Evolutionary conservation across 208 protist genomes (phyloP).

Genomic region (Phytomonas francai): DNA sequence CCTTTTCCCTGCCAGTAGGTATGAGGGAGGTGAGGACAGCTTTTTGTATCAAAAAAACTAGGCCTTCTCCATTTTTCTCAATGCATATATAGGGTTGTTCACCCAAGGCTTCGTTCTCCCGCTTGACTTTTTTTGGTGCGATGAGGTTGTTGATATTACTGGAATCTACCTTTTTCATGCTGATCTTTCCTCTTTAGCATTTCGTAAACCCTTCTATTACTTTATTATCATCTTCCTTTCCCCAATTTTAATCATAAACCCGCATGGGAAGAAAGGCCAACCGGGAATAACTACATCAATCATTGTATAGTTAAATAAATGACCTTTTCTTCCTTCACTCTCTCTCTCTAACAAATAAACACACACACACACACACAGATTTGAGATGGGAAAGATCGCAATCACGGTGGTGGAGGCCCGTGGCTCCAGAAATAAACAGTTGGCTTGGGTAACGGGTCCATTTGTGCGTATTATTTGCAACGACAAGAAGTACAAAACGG

Average conservation of each 20-base stretch:
- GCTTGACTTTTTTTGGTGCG: too few relatives aligned
- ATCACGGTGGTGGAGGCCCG: slow-evolving; percentile 58
- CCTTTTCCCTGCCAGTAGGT: too few relatives aligned
- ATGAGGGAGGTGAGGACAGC: too few relatives aligned
- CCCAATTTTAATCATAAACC: slow-evolving; percentile 1
- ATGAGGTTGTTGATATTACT: too few relatives aligned
- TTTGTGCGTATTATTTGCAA: slow-evolving; percentile 41
- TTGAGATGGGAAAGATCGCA: slow-evolving; percentile 65
- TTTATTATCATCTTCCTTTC: background rate
- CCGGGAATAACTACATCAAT: background rate
- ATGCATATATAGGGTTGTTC: too few relatives aligned
- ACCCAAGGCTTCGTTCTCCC: too few relatives aligned
- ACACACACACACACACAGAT: background rate
- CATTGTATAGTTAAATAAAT: background rate
- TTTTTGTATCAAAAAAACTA: too few relatives aligned
- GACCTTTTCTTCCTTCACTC: background rate
- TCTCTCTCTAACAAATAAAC: background rate
- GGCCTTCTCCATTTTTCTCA: too few relatives aligned
- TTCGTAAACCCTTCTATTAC: background rate
- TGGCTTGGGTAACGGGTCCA: slow-evolving; percentile 44
- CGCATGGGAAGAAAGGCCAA: background rate
- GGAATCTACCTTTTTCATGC: background rate
- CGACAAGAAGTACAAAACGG: slow-evolving; percentile 59
- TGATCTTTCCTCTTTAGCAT: background rate
- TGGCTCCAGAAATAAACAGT: slow-evolving; percentile 36